A percentile compares a stretch with the other conserved stretches of the same genome.
phyloP scores from a whole-genome alignment of 2,329 filamentous ascomycete species.

The Colletotrichum sp. region DNA sequence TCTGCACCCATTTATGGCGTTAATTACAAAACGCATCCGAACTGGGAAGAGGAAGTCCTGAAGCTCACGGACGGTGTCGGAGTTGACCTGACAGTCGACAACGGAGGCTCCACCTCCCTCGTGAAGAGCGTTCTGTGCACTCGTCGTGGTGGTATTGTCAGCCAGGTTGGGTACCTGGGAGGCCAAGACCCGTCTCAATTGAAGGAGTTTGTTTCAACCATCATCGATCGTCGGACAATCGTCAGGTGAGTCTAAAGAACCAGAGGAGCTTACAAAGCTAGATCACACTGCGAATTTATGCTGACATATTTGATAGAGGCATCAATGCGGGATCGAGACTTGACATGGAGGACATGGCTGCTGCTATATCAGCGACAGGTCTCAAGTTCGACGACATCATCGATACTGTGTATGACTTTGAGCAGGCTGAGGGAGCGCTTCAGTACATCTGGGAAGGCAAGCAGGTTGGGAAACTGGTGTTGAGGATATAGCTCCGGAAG shows the following conservation, averaged over 20 bases:
- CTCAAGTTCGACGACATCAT: conserved; percentile 42
- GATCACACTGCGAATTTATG: too few relatives aligned
- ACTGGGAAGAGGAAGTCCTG: conserved; percentile 38
- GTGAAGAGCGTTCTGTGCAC: conserved; percentile 43
- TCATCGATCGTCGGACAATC: conserved; percentile 37
- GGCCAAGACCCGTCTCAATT: conserved; percentile 32
- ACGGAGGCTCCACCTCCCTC: conserved; percentile 40
- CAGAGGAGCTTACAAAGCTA: not conserved
- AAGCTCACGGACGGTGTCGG: conserved; percentile 33
- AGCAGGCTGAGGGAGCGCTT: conserved; percentile 44
- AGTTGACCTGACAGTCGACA: conserved; percentile 42
- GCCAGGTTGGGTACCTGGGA: conserved; percentile 46
- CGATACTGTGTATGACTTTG: conserved; percentile 40
- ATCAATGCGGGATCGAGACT: conserved; percentile 44
- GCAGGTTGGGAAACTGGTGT: conserved; percentile 47
- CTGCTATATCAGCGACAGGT: conserved; percentile 35
- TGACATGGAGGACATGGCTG: conserved; percentile 43
- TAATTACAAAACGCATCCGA: conserved; percentile 32
- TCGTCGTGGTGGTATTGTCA: conserved; percentile 43
- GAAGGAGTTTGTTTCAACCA: conserved; percentile 34
- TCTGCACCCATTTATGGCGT: conserved; percentile 24
- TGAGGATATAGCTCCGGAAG: not conserved
- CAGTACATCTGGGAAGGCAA: conserved; percentile 45
- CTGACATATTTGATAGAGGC: conserved; percentile 27
- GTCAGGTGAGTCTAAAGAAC: not conserved